Conservation (phyloP, 2,329 filamentous ascomycete genomes). For the Thelonectria rubi region DNA sequence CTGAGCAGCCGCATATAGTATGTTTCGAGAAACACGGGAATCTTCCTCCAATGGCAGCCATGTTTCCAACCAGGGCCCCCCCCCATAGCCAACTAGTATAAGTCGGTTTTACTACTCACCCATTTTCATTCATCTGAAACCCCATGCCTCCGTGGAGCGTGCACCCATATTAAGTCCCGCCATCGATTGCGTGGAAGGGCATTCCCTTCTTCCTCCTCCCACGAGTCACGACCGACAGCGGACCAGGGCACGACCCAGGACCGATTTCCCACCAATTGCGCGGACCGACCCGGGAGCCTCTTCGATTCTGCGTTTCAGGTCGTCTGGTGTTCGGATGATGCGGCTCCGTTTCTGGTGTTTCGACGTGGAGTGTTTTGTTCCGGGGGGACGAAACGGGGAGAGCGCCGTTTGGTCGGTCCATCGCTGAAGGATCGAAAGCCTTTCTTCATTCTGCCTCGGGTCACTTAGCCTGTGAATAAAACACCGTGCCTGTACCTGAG, state of each 20-base stretch:
- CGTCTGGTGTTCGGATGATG: slow-evolving; percentile 11
- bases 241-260: no score
- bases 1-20: not conserved
- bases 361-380: slow-evolving; percentile 4
- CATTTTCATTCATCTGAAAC: slow-evolving; percentile 17
- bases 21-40: not conserved
- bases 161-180: not conserved
- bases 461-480: no score
- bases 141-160: not conserved
- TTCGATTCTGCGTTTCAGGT: slow-evolving; percentile 10
- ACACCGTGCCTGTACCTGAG: no score
- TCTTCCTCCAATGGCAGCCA: slow-evolving; percentile 24
- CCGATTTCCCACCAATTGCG: slow-evolving; percentile 24
- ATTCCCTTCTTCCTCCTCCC: not conserved
- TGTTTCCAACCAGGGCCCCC: slow-evolving; percentile 1
- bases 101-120: slow-evolving; percentile 2
- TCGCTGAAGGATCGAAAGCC: no score
- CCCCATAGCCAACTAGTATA: slow-evolving; percentile 4
- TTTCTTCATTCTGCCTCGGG: no score
- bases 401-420: not conserved
- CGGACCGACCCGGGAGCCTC: no score
- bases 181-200: not conserved
- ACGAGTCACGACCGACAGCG: not conserved
- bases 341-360: slow-evolving; percentile 7
- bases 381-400: not conserved